These are phyloP conservation scores for Colletotrichum lupini DNA, from an alignment of 2,329 filamentous ascomycete species.

Conservation along the genomic window DNA sequence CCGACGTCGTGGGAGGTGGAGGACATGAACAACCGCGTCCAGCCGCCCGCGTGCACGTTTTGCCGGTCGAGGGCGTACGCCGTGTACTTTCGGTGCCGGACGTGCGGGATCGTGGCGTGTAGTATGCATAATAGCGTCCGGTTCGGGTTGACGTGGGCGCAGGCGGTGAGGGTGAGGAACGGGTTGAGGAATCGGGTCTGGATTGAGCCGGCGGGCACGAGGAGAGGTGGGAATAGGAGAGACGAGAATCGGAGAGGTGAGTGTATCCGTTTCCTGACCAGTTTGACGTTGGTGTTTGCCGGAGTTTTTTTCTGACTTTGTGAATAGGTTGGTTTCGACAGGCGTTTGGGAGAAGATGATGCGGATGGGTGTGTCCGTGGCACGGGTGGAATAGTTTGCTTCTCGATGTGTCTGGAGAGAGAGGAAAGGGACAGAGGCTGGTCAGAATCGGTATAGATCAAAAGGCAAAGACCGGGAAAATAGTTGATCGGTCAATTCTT, in stretches of 20 bases:
- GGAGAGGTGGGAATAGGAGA: background rate
- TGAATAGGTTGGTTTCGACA: background rate
- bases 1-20: background rate
- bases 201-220: background rate
- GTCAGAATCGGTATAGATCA: too few species aligned
- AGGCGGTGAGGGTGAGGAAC: background rate
- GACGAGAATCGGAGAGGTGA: background rate
- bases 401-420: background rate
- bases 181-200: background rate
- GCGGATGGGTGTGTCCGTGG: background rate
- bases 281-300: too few species aligned
- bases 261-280: background rate
- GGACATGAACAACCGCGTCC: slow-evolving; percentile 3
- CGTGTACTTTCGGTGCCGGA: slow-evolving; percentile 1
- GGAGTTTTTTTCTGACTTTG: background rate
- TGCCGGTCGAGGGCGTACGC: slow-evolving; percentile 3
- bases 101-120: slow-evolving; percentile 7
- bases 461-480: background rate
- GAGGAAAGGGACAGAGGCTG: background rate
- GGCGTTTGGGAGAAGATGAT: background rate
- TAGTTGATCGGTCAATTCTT: background rate
- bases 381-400: background rate
- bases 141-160: background rate
- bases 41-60: background rate
- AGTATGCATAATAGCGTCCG: background rate